Conservation (phyloP, 345 rosid genomes). For the Anacardium occidentale region DNA sequence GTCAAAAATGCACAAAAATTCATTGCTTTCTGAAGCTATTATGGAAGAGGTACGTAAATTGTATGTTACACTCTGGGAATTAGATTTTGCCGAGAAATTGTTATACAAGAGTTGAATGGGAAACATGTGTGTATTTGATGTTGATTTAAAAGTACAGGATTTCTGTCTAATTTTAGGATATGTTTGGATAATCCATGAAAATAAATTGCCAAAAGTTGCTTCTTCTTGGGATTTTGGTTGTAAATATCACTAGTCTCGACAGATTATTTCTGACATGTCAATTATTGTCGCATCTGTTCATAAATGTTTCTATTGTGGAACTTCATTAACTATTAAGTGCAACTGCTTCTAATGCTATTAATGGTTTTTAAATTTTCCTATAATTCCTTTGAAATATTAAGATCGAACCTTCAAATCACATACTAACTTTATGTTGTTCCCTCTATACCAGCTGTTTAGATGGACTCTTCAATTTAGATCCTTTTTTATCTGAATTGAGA, state of each 20-base stretch:
- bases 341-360: not conserved
- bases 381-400: not conserved
- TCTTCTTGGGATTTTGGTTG: not conserved
- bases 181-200: not conserved
- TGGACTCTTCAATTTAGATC: not conserved
- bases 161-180: not conserved
- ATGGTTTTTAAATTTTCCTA: not conserved
- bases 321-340: not conserved
- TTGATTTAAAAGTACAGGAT: not conserved
- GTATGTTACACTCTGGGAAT: not conserved
- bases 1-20: slow-evolving; percentile 82
- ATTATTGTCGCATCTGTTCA: not conserved
- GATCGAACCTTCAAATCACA: not conserved
- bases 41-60: slow-evolving; percentile 84
- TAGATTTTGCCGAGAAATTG: not conserved
- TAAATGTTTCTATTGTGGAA: not conserved
- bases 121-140: not conserved
- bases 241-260: not conserved
- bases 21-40: slow-evolving; percentile 92
- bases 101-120: not conserved
- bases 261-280: not conserved
- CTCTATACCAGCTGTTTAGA: not conserved
- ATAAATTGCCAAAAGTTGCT: not conserved
- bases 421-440: not conserved
- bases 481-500: no score